Evolutionary conservation across 208 protist genomes (phyloP).

Genomic region (Wallacemonas sp.): DNA sequence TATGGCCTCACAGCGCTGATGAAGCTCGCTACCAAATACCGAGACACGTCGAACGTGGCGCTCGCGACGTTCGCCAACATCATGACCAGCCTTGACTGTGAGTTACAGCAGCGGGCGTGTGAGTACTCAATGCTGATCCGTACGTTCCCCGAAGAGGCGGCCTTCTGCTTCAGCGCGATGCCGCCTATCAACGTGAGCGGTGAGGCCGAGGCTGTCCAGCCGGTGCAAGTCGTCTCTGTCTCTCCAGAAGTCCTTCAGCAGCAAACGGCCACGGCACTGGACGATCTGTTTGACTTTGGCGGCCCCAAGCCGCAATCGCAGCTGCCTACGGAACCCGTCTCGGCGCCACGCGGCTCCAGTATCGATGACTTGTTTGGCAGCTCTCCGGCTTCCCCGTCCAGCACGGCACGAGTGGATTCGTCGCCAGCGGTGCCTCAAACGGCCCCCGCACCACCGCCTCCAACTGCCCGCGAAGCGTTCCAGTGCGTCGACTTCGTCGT

Average conservation of each 20-base stretch:
- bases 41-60: slow-evolving; percentile 30
- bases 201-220: slow-evolving; percentile 38
- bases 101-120: slow-evolving; percentile 94
- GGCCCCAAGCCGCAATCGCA: slow-evolving; percentile 14
- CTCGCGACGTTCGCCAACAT: slow-evolving; percentile 59
- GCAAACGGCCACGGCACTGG: slow-evolving; percentile 50
- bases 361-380: slow-evolving; percentile 2
- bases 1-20: slow-evolving; percentile 94
- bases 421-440: background rate
- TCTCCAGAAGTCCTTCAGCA: slow-evolving; percentile 45
- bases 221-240: slow-evolving; percentile 57
- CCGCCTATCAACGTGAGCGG: slow-evolving; percentile 45
- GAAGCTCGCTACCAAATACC: slow-evolving; percentile 92
- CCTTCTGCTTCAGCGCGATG: slow-evolving; percentile 80
- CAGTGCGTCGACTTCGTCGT: slow-evolving; percentile 52
- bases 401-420: too few relatives aligned
- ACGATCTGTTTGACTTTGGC: slow-evolving; percentile 71
- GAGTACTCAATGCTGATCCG: slow-evolving; percentile 88
- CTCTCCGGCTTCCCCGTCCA: background rate
- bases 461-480: slow-evolving; percentile 28
- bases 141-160: slow-evolving; percentile 70
- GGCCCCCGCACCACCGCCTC: background rate
- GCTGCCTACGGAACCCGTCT: background rate
- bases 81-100: slow-evolving; percentile 83
- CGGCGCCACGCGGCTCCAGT: background rate